phyloP scores from a whole-genome alignment of 345 rosid species.

The Schrenkiella parvula region DNA sequence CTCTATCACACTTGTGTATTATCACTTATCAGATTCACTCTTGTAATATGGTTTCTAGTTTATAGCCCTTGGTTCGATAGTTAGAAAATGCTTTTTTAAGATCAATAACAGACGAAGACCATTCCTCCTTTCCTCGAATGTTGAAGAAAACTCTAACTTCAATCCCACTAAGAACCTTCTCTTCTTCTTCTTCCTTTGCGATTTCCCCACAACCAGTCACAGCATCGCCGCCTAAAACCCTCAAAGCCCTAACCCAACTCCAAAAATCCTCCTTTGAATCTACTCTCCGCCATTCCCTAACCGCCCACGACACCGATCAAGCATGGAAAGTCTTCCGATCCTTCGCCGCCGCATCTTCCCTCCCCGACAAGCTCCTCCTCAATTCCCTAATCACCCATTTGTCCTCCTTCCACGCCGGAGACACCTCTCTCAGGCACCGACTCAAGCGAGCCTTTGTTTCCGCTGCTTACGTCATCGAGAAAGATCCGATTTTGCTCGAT shows the following conservation, averaged over 20 bases:
- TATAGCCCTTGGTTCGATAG: too few relatives aligned
- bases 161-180: slow-evolving; percentile 35
- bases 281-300: slow-evolving; percentile 50
- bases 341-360: slow-evolving; percentile 45
- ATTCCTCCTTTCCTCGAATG: slow-evolving; percentile 27
- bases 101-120: background rate
- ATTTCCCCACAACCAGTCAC: slow-evolving; percentile 25
- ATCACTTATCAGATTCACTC: too few relatives aligned
- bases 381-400: slow-evolving; percentile 65
- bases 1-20: too few relatives aligned
- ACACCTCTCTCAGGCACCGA: slow-evolving; percentile 41
- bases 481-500: slow-evolving; percentile 49
- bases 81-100: too few relatives aligned
- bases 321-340: slow-evolving; percentile 83
- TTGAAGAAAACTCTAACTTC: slow-evolving; percentile 38
- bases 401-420: slow-evolving; percentile 17
- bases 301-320: slow-evolving; percentile 45
- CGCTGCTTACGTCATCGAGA: slow-evolving; percentile 60
- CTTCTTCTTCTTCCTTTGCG: slow-evolving; percentile 36
- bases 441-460: slow-evolving; percentile 92
- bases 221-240: slow-evolving; percentile 6
- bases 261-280: slow-evolving; percentile 43
- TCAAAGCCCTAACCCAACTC: slow-evolving; percentile 41
- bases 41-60: too few relatives aligned
- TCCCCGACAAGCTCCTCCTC: slow-evolving; percentile 53